Conservation (phyloP, 1,284 basidiomycete species). For the Leccinum griseonigrum region DNA sequence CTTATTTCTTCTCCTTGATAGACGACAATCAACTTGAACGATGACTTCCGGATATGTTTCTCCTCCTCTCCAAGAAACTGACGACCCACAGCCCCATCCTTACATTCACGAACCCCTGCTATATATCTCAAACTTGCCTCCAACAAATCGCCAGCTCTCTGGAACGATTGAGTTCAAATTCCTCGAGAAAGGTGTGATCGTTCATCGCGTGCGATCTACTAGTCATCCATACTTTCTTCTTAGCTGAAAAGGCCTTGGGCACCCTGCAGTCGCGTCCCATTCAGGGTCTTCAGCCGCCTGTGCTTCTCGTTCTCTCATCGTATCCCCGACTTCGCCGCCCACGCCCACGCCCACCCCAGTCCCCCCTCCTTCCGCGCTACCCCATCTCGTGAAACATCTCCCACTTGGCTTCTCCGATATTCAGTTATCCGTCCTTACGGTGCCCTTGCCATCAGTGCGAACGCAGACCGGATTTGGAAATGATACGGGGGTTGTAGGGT, state of each 20-base stretch:
- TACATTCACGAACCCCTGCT: constrained; percentile 78
- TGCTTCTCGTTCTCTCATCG: constrained; percentile 66
- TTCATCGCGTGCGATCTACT: constrained; percentile 10
- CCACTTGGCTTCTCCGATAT: constrained; percentile 65
- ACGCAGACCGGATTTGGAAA: constrained; percentile 69
- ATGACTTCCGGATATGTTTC: constrained; percentile 38
- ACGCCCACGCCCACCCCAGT: constrained; percentile 43
- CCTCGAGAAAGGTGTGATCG: constrained; percentile 65
- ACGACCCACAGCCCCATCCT: constrained; percentile 51
- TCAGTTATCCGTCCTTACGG: constrained; percentile 73
- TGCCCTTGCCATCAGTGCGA: constrained; percentile 64
- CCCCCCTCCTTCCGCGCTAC: constrained; percentile 68
- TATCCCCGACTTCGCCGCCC: constrained; percentile 71
- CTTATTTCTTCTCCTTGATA: constrained; percentile 9
- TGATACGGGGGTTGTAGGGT: constrained; percentile 78
- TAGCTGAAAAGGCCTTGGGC: constrained; percentile 87
- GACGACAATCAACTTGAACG: constrained; percentile 26
- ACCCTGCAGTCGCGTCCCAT: constrained; percentile 75
- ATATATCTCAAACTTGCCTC: constrained; percentile 71
- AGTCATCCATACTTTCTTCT: constrained; percentile 11
- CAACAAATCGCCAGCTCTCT: constrained; percentile 47
- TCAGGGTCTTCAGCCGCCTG: constrained; percentile 51
- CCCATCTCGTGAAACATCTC: constrained; percentile 76
- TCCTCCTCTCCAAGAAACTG: constrained; percentile 32
- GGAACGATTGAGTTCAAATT: constrained; percentile 79